Percentiles rank a stretch among this genome's conserved stretches.
phyloP scores from a whole-genome alignment of 176 grass and related monocot species.

The Puccinellia tenuiflora region DNA sequence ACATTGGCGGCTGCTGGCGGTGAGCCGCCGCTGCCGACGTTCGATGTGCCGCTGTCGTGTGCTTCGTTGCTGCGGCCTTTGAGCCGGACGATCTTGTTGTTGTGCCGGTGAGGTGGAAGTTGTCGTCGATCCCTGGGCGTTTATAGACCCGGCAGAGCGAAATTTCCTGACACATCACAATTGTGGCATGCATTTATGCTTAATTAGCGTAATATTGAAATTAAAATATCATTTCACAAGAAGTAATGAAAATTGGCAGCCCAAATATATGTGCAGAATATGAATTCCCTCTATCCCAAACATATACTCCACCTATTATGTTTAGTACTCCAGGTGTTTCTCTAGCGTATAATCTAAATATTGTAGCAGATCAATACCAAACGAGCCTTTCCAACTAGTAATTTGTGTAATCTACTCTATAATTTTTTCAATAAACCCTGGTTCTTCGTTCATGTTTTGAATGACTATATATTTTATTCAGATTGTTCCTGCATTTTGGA shows the following conservation, averaged over 20 bases:
- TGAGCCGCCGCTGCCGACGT: neutral
- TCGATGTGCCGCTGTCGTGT: neutral
- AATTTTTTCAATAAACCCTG: too few species aligned
- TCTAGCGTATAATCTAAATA: neutral
- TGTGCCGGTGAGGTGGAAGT: constrained; percentile 41
- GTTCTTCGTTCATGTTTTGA: too few species aligned
- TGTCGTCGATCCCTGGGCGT: constrained; percentile 71
- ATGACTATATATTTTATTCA: too few species aligned
- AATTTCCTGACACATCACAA: constrained; percentile 40
- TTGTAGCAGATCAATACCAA: too few species aligned
- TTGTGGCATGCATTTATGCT: neutral
- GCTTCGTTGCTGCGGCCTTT: constrained; percentile 25
- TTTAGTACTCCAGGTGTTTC: neutral
- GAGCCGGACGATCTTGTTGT: constrained; percentile 39
- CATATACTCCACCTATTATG: too few species aligned
- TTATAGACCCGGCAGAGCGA: constrained; percentile 93
- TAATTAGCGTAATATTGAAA: neutral
- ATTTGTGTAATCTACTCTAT: too few species aligned
- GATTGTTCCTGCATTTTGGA: too few species aligned
- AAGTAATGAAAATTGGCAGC: neutral
- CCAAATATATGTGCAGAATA: neutral
- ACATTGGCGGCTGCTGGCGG: constrained; percentile 28
- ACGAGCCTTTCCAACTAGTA: too few species aligned
- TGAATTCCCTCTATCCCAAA: neutral
- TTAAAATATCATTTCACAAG: too few species aligned